Percentiles rank a stretch among this genome's conserved stretches.
These are phyloP conservation scores for Aspergillus wentii DNA, from an alignment of 495 filamentous ascomycete species.

Conservation along the genomic window DNA sequence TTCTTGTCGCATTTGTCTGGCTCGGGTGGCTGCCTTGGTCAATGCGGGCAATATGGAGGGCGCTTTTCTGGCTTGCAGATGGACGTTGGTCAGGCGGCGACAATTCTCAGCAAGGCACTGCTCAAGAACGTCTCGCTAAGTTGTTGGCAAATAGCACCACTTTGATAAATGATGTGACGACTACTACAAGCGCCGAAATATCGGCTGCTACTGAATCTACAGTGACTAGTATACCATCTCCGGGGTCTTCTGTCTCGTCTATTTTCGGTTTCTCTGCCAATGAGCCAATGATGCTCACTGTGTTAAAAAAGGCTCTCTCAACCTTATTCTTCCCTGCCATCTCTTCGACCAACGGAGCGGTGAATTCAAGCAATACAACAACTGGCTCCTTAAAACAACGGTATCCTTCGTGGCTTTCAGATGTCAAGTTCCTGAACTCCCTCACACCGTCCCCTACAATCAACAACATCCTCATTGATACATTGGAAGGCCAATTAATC, in stretches of 20 bases:
- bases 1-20: slow-evolving; percentile 84
- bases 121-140: slow-evolving; percentile 13
- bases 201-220: slow-evolving; percentile 23
- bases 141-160: slow-evolving; percentile 30
- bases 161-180: slow-evolving; percentile 22
- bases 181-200: slow-evolving; percentile 16
- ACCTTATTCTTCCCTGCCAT: slow-evolving; percentile 35
- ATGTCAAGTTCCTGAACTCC: slow-evolving; percentile 63
- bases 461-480: slow-evolving; percentile 77
- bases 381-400: slow-evolving; percentile 21
- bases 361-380: slow-evolving; percentile 17
- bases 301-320: slow-evolving; percentile 41
- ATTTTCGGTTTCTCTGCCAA: slow-evolving; percentile 37
- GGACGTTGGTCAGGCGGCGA: slow-evolving; percentile 67
- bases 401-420: slow-evolving; percentile 56
- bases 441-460: slow-evolving; percentile 67
- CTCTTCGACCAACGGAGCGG: slow-evolving; percentile 19
- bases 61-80: slow-evolving; percentile 92
- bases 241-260: slow-evolving; percentile 36
- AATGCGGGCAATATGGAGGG: slow-evolving; percentile 86
- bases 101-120: slow-evolving; percentile 15
- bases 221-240: slow-evolving; percentile 15
- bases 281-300: slow-evolving; percentile 44
- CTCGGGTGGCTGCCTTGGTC: slow-evolving; percentile 81
- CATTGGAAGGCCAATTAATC: slow-evolving; percentile 88